A percentile compares a stretch with the other conserved stretches of the same genome.
Conservation (phyloP, 352 stramenopile species). For the Globisporangium camurandrum region DNA sequence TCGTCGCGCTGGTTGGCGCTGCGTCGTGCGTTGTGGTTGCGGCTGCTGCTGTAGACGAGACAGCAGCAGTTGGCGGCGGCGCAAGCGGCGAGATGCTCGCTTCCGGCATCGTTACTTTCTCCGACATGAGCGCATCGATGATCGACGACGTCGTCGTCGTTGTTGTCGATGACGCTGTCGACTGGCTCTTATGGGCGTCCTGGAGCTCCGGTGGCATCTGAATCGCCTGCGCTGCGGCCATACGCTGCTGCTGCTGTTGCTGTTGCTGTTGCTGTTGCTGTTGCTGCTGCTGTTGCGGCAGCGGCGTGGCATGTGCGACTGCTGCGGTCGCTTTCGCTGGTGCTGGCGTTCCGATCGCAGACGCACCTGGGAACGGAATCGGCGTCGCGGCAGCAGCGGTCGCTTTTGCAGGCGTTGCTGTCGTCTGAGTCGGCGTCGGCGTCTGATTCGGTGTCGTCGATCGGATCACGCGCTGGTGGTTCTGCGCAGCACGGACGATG, state of each 20-base stretch:
- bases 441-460: constrained; percentile 19
- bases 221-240: constrained; percentile 39
- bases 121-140: constrained; percentile 38
- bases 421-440: constrained; percentile 4
- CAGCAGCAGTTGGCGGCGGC: constrained; percentile 3
- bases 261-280: neutral
- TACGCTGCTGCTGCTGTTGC: constrained; percentile 3
- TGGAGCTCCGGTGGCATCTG: constrained; percentile 74
- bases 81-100: constrained; percentile 25
- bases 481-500: constrained; percentile 84
- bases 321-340: no score
- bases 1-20: constrained; percentile 1
- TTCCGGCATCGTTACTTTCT: constrained; percentile 29
- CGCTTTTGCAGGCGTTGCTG: constrained; percentile 12
- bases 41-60: neutral
- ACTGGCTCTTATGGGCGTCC: constrained; percentile 26
- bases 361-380: constrained; percentile 53
- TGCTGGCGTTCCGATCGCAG: constrained; percentile 26
- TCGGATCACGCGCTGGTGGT: constrained; percentile 39
- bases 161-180: constrained; percentile 17
- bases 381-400: constrained; percentile 13
- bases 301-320: neutral
- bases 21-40: neutral
- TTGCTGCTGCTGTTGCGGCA: neutral
- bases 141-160: constrained; percentile 22